These are phyloP conservation scores for Colletotrichum trifolii DNA, from an alignment of 2,329 filamentous ascomycete genomes.

Conservation along the genomic window DNA sequence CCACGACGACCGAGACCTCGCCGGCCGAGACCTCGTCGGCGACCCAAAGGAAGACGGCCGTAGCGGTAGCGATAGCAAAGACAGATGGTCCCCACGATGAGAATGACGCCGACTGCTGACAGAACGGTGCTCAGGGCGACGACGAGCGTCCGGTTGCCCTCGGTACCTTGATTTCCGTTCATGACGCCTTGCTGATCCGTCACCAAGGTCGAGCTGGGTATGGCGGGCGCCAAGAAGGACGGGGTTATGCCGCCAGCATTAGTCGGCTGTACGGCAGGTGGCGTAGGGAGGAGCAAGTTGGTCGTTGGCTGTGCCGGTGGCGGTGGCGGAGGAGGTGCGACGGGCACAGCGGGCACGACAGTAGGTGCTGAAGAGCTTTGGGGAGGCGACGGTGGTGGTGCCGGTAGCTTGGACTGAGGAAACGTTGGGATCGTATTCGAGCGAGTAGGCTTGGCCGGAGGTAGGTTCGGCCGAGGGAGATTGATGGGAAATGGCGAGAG, in stretches of 20 bases:
- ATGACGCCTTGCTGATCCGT: conserved; percentile 26
- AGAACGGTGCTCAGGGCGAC: conserved; percentile 63
- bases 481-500: conserved; percentile 1
- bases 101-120: conserved; percentile 56
- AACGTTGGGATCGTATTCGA: conserved; percentile 4
- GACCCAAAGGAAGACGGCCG: conserved; percentile 54
- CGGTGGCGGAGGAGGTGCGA: background rate
- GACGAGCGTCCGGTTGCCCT: conserved; percentile 54
- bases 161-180: conserved; percentile 24
- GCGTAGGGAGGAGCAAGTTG: background rate
- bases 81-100: conserved; percentile 48
- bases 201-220: conserved; percentile 27
- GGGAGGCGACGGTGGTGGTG: background rate
- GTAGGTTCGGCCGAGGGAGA: conserved; percentile 6
- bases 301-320: conserved; percentile 4
- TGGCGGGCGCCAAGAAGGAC: conserved; percentile 12
- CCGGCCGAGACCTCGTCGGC: conserved; percentile 48
- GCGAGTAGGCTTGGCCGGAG: conserved; percentile 5
- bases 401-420: conserved; percentile 5
- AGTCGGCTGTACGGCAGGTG: conserved; percentile 18
- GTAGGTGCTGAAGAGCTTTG: conserved; percentile 11
- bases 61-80: conserved; percentile 52
- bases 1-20: conserved; percentile 56
- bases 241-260: conserved; percentile 22
- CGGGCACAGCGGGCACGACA: background rate